Evolutionary conservation across 208 protist genomes (phyloP).

Genomic region (Leishmania tropica): DNA sequence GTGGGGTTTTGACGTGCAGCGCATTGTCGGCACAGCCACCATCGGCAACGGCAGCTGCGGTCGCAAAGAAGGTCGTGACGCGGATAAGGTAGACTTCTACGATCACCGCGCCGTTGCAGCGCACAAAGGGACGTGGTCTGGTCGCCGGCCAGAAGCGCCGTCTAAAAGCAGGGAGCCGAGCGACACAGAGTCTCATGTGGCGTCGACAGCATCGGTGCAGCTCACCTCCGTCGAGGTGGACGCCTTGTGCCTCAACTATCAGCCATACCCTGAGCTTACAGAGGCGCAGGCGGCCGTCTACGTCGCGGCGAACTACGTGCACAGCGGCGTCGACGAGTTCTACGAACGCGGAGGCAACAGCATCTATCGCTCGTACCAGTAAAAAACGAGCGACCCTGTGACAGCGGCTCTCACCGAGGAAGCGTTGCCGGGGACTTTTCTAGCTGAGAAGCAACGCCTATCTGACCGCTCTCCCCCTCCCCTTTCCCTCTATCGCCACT

Average conservation of each 20-base stretch:
- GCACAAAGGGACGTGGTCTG: neutral
- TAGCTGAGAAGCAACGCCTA: neutral
- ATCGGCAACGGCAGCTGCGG: slow-evolving; percentile 12
- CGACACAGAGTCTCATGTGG: neutral
- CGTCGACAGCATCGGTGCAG: neutral
- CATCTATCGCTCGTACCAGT: slow-evolving; percentile 62
- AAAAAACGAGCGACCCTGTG: neutral
- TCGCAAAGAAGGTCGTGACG: neutral
- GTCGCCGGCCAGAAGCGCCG: neutral
- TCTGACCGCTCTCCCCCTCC: neutral
- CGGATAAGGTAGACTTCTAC: slow-evolving; percentile 3
- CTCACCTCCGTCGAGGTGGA: slow-evolving; percentile 44
- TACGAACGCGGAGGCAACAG: slow-evolving; percentile 78
- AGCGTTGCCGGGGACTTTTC: neutral
- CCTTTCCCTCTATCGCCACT: neutral
- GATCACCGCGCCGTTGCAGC: slow-evolving; percentile 14
- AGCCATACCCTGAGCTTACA: slow-evolving; percentile 70
- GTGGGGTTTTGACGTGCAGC: slow-evolving; percentile 63
- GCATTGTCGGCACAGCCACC: slow-evolving; percentile 57
- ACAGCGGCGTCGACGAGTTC: slow-evolving; percentile 72
- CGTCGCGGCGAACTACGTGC: slow-evolving; percentile 81
- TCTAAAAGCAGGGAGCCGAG: neutral
- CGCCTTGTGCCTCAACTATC: slow-evolving; percentile 63
- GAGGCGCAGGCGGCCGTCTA: slow-evolving; percentile 63
- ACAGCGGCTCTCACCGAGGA: neutral